These are phyloP conservation scores for Cunninghamia lanceolata DNA, from an alignment of 75 land plant species.

Conservation along the genomic window DNA sequence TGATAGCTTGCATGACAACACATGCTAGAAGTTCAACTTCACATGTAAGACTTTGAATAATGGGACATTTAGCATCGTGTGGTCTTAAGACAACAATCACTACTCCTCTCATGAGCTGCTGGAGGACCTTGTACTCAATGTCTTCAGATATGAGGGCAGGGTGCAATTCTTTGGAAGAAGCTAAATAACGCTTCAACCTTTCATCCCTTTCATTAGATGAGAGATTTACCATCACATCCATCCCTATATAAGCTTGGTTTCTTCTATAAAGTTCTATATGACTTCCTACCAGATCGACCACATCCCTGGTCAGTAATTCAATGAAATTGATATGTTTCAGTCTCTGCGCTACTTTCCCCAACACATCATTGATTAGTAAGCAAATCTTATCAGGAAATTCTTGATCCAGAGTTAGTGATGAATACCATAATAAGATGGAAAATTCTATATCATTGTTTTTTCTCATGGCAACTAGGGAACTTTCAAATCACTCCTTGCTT, in stretches of 20 bases:
- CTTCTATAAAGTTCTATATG: no score
- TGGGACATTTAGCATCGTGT: slow-evolving; percentile 76
- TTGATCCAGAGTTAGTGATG: slow-evolving; percentile 80
- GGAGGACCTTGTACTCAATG: slow-evolving; percentile 89
- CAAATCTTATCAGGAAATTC: slow-evolving; percentile 77
- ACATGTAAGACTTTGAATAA: slow-evolving; percentile 63
- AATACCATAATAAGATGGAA: slow-evolving; percentile 97
- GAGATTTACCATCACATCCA: no score
- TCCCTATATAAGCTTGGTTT: no score
- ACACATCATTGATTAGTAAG: slow-evolving; percentile 57
- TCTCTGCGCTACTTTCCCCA: slow-evolving; percentile 76
- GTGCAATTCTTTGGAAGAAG: slow-evolving; percentile 75
- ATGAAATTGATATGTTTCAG: slow-evolving; percentile 81
- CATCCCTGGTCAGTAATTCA: slow-evolving; percentile 88
- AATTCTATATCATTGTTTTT: no score
- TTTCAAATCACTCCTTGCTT: no score
- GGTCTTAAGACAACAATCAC: no score
- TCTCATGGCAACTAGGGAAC: no score
- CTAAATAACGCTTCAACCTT: slow-evolving; percentile 69
- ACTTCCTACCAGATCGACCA: slow-evolving; percentile 80
- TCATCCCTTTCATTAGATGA: slow-evolving; percentile 93
- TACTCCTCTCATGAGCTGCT: slow-evolving; percentile 73
- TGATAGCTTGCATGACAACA: no score
- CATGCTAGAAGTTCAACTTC: no score
- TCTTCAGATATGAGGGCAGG: slow-evolving; percentile 92